Evolutionary conservation across 73 alveolate genomes (phyloP).

Genomic region (Urostyla sp.): DNA sequence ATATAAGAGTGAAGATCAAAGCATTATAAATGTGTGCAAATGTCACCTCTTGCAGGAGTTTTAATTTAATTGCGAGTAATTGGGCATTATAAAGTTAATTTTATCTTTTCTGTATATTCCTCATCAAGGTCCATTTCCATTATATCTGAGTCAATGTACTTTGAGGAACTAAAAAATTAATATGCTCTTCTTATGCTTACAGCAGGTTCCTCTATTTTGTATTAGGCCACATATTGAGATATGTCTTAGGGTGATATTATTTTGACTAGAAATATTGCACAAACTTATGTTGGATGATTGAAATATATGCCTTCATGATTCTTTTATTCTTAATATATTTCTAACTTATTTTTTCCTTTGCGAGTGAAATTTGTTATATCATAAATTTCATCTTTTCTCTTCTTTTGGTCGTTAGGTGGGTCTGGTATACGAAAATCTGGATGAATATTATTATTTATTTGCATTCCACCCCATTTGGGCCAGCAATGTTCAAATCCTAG

Average conservation of each 20-base stretch:
- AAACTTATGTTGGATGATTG: constrained; percentile 33
- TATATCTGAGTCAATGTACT: constrained; percentile 24
- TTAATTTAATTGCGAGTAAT: constrained; percentile 40
- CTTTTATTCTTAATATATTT: constrained; percentile 25
- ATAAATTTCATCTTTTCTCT: constrained; percentile 67
- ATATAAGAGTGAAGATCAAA: constrained; percentile 64
- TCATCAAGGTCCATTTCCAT: constrained; percentile 39
- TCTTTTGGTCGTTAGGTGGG: constrained; percentile 70
- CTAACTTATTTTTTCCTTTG: constrained; percentile 58
- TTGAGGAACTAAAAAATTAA: constrained; percentile 10
- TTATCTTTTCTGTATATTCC: constrained; percentile 16
- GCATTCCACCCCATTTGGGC: constrained; percentile 70
- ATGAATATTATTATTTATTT: not conserved
- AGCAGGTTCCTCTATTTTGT: constrained; percentile 21
- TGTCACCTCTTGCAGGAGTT: constrained; percentile 70
- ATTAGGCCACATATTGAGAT: not conserved
- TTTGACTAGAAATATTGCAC: constrained; percentile 53
- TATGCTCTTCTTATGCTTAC: constrained; percentile 30
- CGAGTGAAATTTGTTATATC: constrained; percentile 41
- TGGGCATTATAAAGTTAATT: constrained; percentile 60
- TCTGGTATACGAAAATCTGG: constrained; percentile 60
- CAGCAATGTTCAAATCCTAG: constrained; percentile 60
- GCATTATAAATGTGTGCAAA: constrained; percentile 67
- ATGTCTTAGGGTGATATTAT: constrained; percentile 49
- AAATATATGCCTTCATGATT: constrained; percentile 49